phyloP scores from a whole-genome alignment of 306 rosid genomes.

The Cotoneaster glaucophyllus region DNA sequence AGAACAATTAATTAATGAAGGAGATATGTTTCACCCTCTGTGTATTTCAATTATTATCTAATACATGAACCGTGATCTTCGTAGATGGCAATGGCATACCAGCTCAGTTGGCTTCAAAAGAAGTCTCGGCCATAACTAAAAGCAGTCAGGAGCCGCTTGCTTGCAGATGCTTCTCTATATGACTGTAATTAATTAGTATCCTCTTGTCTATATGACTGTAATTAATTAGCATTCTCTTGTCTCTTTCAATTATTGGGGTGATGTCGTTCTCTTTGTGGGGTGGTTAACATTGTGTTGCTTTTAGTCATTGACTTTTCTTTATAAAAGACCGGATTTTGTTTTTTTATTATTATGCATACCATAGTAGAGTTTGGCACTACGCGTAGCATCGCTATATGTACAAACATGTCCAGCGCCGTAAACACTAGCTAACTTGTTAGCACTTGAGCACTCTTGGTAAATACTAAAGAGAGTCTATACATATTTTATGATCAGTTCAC shows the following conservation, averaged over 20 bases:
- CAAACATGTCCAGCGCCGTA: not conserved
- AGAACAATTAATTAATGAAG: not conserved
- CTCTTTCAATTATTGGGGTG: not conserved
- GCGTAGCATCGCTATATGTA: not conserved
- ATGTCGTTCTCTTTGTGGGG: not conserved
- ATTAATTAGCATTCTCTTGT: not conserved
- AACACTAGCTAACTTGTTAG: not conserved
- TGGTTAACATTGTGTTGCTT: not conserved
- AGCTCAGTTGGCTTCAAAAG: not conserved
- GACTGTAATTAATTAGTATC: not conserved
- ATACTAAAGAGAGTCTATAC: not conserved
- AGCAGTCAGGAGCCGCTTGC: not conserved
- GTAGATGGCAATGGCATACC: constrained; percentile 21
- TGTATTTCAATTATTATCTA: no score
- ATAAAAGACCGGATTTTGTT: not conserved
- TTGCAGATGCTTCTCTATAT: not conserved
- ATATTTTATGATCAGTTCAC: not conserved
- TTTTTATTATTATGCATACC: not conserved
- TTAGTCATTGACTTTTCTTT: not conserved
- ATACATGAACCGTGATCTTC: not conserved
- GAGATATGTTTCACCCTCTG: not conserved
- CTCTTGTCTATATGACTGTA: not conserved
- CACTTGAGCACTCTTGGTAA: not conserved
- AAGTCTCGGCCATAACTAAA: not conserved
- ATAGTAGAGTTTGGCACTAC: not conserved